A percentile compares a stretch with the other conserved stretches of the same genome.
phyloP scores from a whole-genome alignment of 2,329 filamentous ascomycete genomes.

The Triangularia verruculosa region DNA sequence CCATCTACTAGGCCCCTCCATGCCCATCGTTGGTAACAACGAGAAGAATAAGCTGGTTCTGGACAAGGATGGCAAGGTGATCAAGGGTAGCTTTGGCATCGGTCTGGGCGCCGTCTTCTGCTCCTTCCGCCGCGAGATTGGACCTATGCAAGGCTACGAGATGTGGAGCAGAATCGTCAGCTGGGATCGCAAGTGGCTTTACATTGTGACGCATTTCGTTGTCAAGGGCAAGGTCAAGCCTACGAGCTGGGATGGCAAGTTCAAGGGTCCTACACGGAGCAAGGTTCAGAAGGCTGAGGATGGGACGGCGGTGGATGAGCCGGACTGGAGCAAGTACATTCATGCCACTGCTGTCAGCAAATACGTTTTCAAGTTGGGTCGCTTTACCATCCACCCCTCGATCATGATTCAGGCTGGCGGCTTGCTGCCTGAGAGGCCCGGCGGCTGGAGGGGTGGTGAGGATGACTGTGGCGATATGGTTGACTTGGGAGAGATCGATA shows the following conservation, averaged over 20 bases:
- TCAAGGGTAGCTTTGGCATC: constrained; percentile 56
- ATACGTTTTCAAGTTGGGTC: constrained; percentile 78
- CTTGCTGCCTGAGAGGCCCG: constrained; percentile 71
- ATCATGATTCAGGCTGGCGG: constrained; percentile 68
- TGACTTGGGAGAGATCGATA: constrained; percentile 37
- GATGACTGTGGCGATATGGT: constrained; percentile 40
- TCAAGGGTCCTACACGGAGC: constrained; percentile 34
- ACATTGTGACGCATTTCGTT: constrained; percentile 72
- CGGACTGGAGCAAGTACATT: constrained; percentile 59
- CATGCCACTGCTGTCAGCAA: constrained; percentile 72
- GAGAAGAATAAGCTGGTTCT: constrained; percentile 47
- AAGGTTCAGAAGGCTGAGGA: constrained; percentile 14
- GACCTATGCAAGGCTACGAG: constrained; percentile 66
- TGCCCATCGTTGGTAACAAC: constrained; percentile 52
- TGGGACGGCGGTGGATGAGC: constrained; percentile 33
- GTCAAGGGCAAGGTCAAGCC: constrained; percentile 58
- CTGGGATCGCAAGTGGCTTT: constrained; percentile 83
- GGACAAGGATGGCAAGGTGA: constrained; percentile 48
- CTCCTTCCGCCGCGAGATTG: constrained; percentile 71
- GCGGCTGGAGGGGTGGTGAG: constrained; percentile 55
- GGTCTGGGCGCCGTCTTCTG: constrained; percentile 72
- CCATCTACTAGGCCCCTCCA: constrained; percentile 59
- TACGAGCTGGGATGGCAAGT: constrained; percentile 49
- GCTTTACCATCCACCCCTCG: constrained; percentile 81
- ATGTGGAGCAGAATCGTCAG: constrained; percentile 67